Evolutionary conservation across 768 basidiomycete genomes (phyloP).

Genomic region (Boletus huronensis): DNA sequence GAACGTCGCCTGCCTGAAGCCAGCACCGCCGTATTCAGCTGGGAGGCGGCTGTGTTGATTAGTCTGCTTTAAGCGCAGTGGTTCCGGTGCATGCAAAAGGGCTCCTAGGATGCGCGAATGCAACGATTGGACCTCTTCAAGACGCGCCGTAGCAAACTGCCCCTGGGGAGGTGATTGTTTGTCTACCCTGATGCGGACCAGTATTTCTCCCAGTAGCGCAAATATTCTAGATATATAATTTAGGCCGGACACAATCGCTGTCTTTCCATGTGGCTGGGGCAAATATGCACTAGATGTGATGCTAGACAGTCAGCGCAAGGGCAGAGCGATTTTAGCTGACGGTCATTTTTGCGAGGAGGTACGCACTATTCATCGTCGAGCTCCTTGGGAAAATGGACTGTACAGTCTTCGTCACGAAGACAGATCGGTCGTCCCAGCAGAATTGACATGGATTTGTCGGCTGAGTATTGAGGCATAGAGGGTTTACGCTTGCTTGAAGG

Average conservation of each 20-base stretch:
- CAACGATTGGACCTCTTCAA: constrained; percentile 81
- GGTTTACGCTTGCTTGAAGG: background rate
- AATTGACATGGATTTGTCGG: constrained; percentile 89
- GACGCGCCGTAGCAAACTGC: constrained; percentile 76
- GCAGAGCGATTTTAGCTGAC: constrained; percentile 22
- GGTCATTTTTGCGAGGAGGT: constrained; percentile 20
- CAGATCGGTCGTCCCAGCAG: constrained; percentile 81
- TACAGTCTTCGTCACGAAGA: constrained; percentile 87
- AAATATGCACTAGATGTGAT: constrained; percentile 83
- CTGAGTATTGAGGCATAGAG: constrained; percentile 34
- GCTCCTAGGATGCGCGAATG: constrained; percentile 73
- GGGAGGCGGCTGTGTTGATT: constrained; percentile 48
- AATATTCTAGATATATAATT: constrained; percentile 87
- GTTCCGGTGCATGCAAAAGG: constrained; percentile 72
- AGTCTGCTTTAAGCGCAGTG: constrained; percentile 62
- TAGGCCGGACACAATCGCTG: constrained; percentile 80
- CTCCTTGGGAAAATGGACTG: constrained; percentile 83
- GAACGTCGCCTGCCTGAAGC: constrained; percentile 79
- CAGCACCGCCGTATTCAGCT: constrained; percentile 62
- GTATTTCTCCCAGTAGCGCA: constrained; percentile 79
- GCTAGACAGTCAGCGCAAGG: constrained; percentile 36
- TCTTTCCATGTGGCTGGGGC: constrained; percentile 84
- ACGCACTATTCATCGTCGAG: constrained; percentile 87
- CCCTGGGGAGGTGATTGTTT: constrained; percentile 83
- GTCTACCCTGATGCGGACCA: constrained; percentile 83